Evolutionary conservation across 1,284 basidiomycete species (phyloP).

Genomic region (Moesziomyces parantarcticus): DNA sequence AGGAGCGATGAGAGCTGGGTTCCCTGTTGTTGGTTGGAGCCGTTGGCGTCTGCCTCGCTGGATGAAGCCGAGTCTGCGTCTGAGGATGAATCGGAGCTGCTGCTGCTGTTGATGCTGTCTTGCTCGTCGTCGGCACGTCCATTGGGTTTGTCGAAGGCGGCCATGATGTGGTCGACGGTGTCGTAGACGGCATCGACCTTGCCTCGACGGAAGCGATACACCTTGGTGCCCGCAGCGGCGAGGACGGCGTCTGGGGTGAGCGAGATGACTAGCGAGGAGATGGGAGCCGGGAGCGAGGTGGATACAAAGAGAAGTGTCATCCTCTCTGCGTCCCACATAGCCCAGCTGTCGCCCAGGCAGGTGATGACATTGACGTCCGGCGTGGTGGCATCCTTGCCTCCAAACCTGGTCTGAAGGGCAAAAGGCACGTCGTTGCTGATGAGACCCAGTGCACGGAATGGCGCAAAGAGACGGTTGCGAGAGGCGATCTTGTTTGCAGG

Average conservation of each 20-base stretch:
- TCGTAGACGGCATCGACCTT: conserved; percentile 76
- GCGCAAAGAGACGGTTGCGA: conserved; percentile 78
- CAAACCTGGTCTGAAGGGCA: conserved; percentile 81
- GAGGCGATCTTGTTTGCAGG: conserved; percentile 25
- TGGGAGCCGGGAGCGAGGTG: conserved; percentile 80
- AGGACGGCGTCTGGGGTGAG: conserved; percentile 90
- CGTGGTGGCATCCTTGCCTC: conserved; percentile 81
- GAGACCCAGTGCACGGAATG: conserved; percentile 92
- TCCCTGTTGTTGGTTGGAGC: conserved; percentile 9
- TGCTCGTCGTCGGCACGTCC: conserved; percentile 11
- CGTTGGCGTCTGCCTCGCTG: conserved; percentile 2
- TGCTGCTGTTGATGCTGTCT: neutral
- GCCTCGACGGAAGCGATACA: conserved; percentile 84
- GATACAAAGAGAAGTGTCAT: conserved; percentile 94
- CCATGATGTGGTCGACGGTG: conserved; percentile 45
- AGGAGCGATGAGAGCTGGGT: conserved; percentile 49
- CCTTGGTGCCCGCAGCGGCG: conserved; percentile 77
- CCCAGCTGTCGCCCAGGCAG: conserved; percentile 90
- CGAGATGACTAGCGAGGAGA: conserved; percentile 75
- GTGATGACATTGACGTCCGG: conserved; percentile 78
- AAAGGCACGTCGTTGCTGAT: conserved; percentile 93
- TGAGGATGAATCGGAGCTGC: conserved; percentile 13
- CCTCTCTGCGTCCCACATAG: conserved; percentile 93
- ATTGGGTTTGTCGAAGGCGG: conserved; percentile 26
- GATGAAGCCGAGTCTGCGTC: conserved; percentile 19